Base-by-base conservation (phyloP, 2,329 filamentous ascomycete genomes). In the Venturia nashicola region DNA sequence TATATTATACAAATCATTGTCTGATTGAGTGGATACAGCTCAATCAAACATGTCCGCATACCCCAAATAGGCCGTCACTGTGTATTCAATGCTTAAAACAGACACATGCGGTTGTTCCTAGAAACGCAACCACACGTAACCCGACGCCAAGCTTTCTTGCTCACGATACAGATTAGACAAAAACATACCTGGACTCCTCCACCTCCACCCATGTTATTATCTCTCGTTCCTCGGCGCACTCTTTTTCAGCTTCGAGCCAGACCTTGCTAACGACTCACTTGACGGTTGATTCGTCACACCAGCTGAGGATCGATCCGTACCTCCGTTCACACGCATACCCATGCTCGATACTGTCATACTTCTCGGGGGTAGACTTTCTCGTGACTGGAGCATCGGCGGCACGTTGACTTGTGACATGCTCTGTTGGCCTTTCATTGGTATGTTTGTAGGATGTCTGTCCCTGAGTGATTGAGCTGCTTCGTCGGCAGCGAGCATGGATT, bases 391-490 rank as follows among this genome's bases (percentile, higher is more conserved):
- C 51, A 36, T n/a, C 2, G 51, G 51, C 2, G 59, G 59, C 20
- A 60, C 20, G 20, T 23, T 3, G n/a, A 60, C n/a, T 60, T 27
- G 36, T 23, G 59, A 60, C 39, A 60, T 54, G 36, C 34, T 44
- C 3, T 46, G 48, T n/a, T 46, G 43, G 16, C 62, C 59, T 16
- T 57, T 36, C 32, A 57, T 36, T 12, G 51, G 51, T 36, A 57
- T 57, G 12, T 57, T 57, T 8, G 51, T 36, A 34, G 63, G 63
- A 48, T 65, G 63, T 32, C 39, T 43, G 32, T 65, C 62, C 36
- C 43, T 27, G 23, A 65, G 57, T 5, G 42, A 40, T 18, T 23
- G 34, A 20, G 57, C 43, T 40, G 55, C 59, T 20, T 65, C 63
- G 7, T 54, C 54, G 34, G 63, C 43, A 11, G 34, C 54, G 18